Percentiles rank a stretch among this genome's conserved stretches.
Conservation (phyloP, 2,329 filamentous ascomycete species). For the Sporothrix curviconia region DNA sequence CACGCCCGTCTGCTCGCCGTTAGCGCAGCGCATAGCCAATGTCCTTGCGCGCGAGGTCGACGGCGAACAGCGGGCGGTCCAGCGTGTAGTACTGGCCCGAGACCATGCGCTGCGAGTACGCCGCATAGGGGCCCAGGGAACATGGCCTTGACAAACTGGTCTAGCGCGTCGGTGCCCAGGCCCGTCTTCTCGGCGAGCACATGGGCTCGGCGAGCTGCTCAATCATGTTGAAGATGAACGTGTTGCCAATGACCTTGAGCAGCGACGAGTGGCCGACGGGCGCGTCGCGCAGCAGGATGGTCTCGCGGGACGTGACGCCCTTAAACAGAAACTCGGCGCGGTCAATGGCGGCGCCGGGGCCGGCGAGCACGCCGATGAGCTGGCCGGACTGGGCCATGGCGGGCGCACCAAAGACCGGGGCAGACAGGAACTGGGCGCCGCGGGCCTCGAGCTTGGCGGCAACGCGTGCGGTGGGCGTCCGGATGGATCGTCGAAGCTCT, state of each 20-base stretch:
- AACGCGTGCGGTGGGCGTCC: slow-evolving; percentile 63
- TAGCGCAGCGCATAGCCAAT: slow-evolving; percentile 64
- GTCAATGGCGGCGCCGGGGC: slow-evolving; percentile 52
- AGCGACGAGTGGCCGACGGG: slow-evolving; percentile 61
- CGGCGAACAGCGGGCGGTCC: slow-evolving; percentile 73
- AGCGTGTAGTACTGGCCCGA: slow-evolving; percentile 69
- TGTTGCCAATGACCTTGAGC: slow-evolving; percentile 81
- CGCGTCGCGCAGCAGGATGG: slow-evolving; percentile 65
- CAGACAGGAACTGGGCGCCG: slow-evolving; percentile 68
- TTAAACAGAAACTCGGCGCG: slow-evolving; percentile 64
- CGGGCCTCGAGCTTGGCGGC: slow-evolving; percentile 50
- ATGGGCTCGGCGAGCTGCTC: slow-evolving; percentile 71
- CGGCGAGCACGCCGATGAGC: slow-evolving; percentile 68
- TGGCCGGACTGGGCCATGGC: slow-evolving; percentile 64
- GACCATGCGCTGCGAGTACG: slow-evolving; percentile 69
- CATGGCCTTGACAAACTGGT: slow-evolving; percentile 64
- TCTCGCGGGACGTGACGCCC: slow-evolving; percentile 62
- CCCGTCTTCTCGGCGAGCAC: slow-evolving; percentile 75
- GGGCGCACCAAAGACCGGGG: slow-evolving; percentile 63
- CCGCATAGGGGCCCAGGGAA: slow-evolving; percentile 69
- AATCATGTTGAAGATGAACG: slow-evolving; percentile 77
- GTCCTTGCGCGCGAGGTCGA: slow-evolving; percentile 79
- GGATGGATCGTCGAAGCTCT: slow-evolving; percentile 86
- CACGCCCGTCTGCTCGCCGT: slow-evolving; percentile 55
- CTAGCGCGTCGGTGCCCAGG: slow-evolving; percentile 62